Evolutionary conservation across 2,329 filamentous ascomycete genomes (phyloP).

Genomic region (Exophiala sideris): DNA sequence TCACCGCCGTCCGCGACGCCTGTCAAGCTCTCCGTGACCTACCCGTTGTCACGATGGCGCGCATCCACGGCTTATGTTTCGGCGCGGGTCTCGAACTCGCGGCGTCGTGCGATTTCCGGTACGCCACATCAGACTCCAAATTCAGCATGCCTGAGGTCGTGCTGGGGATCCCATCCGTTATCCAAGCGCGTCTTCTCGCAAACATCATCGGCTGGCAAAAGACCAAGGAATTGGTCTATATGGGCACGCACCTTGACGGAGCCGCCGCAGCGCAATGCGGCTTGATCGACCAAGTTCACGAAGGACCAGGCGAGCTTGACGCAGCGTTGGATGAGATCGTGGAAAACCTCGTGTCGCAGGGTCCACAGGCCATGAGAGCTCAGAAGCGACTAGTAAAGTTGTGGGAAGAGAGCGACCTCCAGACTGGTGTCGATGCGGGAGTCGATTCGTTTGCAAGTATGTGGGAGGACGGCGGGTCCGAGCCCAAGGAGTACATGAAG

Average conservation of each 20-base stretch:
- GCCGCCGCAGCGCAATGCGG: slow-evolving; percentile 11
- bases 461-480: slow-evolving; percentile 13
- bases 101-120: slow-evolving; percentile 27
- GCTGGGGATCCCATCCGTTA: slow-evolving; percentile 24
- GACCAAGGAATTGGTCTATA: slow-evolving; percentile 21
- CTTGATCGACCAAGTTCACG: slow-evolving; percentile 14
- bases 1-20: slow-evolving; percentile 27
- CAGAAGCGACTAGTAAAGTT: slow-evolving; percentile 24
- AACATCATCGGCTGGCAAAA: slow-evolving; percentile 28
- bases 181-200: slow-evolving; percentile 23
- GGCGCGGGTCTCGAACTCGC: slow-evolving; percentile 23
- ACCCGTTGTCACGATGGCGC: slow-evolving; percentile 4
- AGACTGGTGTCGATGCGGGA: slow-evolving; percentile 29
- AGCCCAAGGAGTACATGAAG: slow-evolving; percentile 18
- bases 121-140: slow-evolving; percentile 6
- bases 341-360: slow-evolving; percentile 2
- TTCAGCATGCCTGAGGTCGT: slow-evolving; percentile 27
- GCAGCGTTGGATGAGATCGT: neutral
- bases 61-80: slow-evolving; percentile 5
- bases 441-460: slow-evolving; percentile 30
- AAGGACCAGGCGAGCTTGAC: neutral
- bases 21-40: slow-evolving; percentile 16
- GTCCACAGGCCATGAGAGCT: slow-evolving; percentile 9
- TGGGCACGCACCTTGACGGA: slow-evolving; percentile 10
- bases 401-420: slow-evolving; percentile 31